Evolutionary conservation across 176 grass and related monocot genomes (phyloP), one percentile per base, ranked within the genome.

Genomic region (Triticum monococcum): DNA sequence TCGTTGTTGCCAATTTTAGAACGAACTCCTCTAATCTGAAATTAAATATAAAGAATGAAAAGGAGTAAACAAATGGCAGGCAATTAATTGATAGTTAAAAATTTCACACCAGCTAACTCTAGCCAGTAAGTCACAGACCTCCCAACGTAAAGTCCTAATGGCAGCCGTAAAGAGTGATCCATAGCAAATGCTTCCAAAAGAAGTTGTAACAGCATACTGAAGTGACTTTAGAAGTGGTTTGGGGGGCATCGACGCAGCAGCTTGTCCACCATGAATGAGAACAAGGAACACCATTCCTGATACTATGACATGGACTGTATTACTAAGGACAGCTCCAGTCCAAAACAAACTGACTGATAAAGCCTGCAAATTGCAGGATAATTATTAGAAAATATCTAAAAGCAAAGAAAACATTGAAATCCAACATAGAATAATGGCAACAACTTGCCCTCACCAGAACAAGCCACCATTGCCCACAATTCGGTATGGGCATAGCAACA

Each of bases 381-480:
- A 32, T 45, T 75, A 48, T 76, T n/a, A 65, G 26, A 50, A 41
- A 61, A 84, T 73, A 28, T 66, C 11, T 61, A 31, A 62, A 84
- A 61, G 79, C 24, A 79, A 79, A 22, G n/a, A 43, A 79, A 75
- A 32, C 31, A 62, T 8, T 68, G 60, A 68, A 68, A 68, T 84
- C 54, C 68, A 24, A 86, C 64, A 71, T 17, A 82, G 69, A 64
- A 73, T 36, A 86, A 82, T 68, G 40, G 64, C 64, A 89, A 91
- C 82, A 92, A 94, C 90, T 94, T 94, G 94, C 94, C 92, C 97
- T 98, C 94, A 98, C 97, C 97, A 98, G 89, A 96, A 98, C 87
- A 77, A 96, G 94, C 97, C 97, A 98, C 97, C 97, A 98, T 83
- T 95, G 97, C 31, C 87, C 93, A 75, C 90, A 79, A 83, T 92